phyloP scores from a whole-genome alignment of 2,329 filamentous ascomycete species.

The Fusarium oligoseptatum region DNA sequence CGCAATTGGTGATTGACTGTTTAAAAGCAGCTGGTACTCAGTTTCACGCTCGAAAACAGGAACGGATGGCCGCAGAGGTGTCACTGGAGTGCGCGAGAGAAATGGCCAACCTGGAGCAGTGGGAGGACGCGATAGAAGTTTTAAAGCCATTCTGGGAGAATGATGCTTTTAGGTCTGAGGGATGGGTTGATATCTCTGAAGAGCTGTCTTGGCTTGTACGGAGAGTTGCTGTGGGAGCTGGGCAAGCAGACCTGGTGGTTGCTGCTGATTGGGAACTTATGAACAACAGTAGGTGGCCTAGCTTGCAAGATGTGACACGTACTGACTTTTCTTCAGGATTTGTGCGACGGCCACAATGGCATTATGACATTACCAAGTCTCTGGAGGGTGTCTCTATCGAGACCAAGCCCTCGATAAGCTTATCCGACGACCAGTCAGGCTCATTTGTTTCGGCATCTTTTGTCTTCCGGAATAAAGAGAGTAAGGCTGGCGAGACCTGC shows the following conservation, averaged over 20 bases:
- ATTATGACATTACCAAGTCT: conserved; percentile 71
- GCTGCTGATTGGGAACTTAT: conserved; percentile 76
- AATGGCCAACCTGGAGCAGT: conserved; percentile 62
- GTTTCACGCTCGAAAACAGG: conserved; percentile 67
- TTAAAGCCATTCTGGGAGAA: conserved; percentile 71
- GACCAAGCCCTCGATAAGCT: conserved; percentile 62
- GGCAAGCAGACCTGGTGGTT: conserved; percentile 68
- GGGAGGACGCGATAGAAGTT: conserved; percentile 67
- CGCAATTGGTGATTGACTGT: conserved; percentile 66
- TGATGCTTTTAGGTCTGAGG: conserved; percentile 67
- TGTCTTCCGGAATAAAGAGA: conserved; percentile 69
- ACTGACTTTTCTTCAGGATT: conserved; percentile 59
- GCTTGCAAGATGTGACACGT: neutral
- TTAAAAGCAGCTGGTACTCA: conserved; percentile 65
- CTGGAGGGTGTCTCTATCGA: conserved; percentile 63
- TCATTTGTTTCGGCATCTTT: conserved; percentile 69
- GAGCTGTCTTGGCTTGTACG: conserved; percentile 73
- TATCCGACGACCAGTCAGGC: conserved; percentile 65
- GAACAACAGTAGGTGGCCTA: conserved; percentile 63
- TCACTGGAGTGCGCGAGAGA: conserved; percentile 70
- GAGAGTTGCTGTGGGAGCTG: conserved; percentile 65
- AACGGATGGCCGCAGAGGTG: conserved; percentile 67
- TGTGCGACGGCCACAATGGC: conserved; percentile 67
- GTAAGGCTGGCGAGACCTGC: conserved; percentile 72
- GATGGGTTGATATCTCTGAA: conserved; percentile 71